Percentiles rank a stretch among this genome's conserved stretches.
phyloP scores from a whole-genome alignment of 2,329 filamentous ascomycete species.

The Phaeosphaeriaceae sp. region DNA sequence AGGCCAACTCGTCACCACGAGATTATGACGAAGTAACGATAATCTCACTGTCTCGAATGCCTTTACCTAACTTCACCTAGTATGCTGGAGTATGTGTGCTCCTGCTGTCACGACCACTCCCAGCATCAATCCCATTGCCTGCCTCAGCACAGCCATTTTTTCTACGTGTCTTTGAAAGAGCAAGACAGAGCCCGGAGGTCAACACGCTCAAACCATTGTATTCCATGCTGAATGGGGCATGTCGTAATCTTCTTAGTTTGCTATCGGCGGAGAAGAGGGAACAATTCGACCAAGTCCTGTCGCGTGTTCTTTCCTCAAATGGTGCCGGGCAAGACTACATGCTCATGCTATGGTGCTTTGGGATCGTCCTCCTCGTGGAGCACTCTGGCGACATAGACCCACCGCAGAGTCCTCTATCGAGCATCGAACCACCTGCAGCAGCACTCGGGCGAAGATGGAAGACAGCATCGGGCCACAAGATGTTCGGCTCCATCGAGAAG shows the following conservation, averaged over 20 bases:
- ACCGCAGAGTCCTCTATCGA: not conserved
- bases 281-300: slow-evolving; percentile 37
- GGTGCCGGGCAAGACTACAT: slow-evolving; percentile 32
- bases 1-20: slow-evolving; percentile 37
- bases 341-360: slow-evolving; percentile 42
- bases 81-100: slow-evolving; percentile 39
- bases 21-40: slow-evolving; percentile 41
- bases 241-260: slow-evolving; percentile 33
- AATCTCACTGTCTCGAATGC: not conserved
- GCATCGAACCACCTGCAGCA: slow-evolving; percentile 9
- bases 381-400: slow-evolving; percentile 17
- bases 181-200: slow-evolving; percentile 29
- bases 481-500: slow-evolving; percentile 35
- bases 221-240: slow-evolving; percentile 46
- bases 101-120: slow-evolving; percentile 42
- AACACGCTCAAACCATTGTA: slow-evolving; percentile 38
- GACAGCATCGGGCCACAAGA: slow-evolving; percentile 38
- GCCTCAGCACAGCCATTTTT: slow-evolving; percentile 45
- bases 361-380: slow-evolving; percentile 38
- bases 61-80: slow-evolving; percentile 20
- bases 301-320: slow-evolving; percentile 34
- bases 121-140: slow-evolving; percentile 37
- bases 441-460: slow-evolving; percentile 29
- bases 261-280: slow-evolving; percentile 28
- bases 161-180: slow-evolving; percentile 38